These are phyloP conservation scores for Plasmodium vivax DNA, from an alignment of 169 alveolate species.

Conservation along the genomic window DNA sequence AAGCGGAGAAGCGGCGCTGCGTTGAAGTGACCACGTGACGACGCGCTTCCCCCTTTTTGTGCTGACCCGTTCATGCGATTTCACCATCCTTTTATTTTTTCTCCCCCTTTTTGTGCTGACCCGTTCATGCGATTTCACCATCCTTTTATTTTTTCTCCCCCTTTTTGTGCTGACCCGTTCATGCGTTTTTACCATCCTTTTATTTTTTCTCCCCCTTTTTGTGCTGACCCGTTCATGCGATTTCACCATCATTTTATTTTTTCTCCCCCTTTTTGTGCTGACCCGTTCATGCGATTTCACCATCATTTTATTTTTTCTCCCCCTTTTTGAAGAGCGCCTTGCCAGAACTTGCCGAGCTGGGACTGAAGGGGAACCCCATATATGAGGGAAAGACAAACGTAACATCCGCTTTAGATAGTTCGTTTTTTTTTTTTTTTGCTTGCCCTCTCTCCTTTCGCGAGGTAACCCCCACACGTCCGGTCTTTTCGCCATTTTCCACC, in stretches of 20 bases:
- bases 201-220: not conserved
- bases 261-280: not conserved
- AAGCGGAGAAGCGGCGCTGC: not conserved
- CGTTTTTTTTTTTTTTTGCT: not conserved
- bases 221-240: not conserved
- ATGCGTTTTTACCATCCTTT: not conserved
- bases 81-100: not conserved
- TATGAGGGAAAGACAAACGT: constrained; percentile 65
- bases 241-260: not conserved
- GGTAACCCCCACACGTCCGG: not conserved
- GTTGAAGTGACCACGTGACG: not conserved
- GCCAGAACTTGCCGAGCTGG: constrained; percentile 55
- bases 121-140: not conserved
- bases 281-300: not conserved
- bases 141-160: not conserved
- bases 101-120: not conserved
- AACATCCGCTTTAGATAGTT: not conserved
- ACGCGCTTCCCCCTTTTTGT: not conserved
- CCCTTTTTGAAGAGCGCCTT: constrained; percentile 18
- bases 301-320: not conserved
- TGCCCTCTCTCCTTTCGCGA: not conserved
- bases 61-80: not conserved
- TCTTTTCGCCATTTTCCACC: not conserved
- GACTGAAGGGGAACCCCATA: constrained; percentile 57
- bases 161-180: not conserved